Percentiles rank a stretch among this genome's conserved stretches.
These are phyloP conservation scores for Epichloe scottii DNA, from an alignment of 2,329 filamentous ascomycete genomes.

Conservation along the genomic window DNA sequence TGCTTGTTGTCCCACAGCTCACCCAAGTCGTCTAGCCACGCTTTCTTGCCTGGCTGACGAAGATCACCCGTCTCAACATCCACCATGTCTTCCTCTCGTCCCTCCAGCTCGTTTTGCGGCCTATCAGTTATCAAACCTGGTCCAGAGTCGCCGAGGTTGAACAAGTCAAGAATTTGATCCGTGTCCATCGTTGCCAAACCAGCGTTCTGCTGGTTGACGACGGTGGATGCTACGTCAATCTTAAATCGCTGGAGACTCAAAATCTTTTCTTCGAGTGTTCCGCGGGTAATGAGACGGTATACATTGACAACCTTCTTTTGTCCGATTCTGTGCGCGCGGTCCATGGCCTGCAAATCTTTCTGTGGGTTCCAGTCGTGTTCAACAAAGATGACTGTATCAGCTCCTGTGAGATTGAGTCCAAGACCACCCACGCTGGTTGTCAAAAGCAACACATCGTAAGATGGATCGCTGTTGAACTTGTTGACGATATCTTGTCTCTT, in stretches of 20 bases:
- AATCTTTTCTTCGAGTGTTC: conserved; percentile 97
- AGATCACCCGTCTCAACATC: conserved; percentile 85
- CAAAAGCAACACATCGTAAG: conserved; percentile 84
- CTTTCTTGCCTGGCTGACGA: conserved; percentile 92
- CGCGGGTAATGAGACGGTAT: conserved; percentile 89
- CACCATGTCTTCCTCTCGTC: conserved; percentile 73
- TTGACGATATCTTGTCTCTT: conserved; percentile 97
- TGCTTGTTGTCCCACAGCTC: conserved; percentile 96
- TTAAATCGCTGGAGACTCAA: conserved; percentile 97
- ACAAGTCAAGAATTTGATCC: conserved; percentile 92
- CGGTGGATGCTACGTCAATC: conserved; percentile 94
- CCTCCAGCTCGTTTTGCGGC: conserved; percentile 43
- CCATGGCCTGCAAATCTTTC: conserved; percentile 97
- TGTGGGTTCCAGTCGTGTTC: conserved; percentile 99
- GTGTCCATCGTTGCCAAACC: conserved; percentile 94
- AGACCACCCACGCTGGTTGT: conserved; percentile 93
- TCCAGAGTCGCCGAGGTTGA: conserved; percentile 74
- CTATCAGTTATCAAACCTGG: conserved; percentile 53
- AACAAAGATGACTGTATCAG: conserved; percentile 97
- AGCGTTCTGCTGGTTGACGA: conserved; percentile 98
- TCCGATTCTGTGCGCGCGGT: conserved; percentile 92
- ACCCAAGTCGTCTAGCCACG: conserved; percentile 86
- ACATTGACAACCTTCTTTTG: conserved; percentile 99
- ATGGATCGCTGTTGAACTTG: conserved; percentile 95
- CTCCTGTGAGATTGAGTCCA: conserved; percentile 88